A percentile compares a stretch with the other conserved stretches of the same genome.
These are phyloP conservation scores for Pyrenula massariospora DNA, from an alignment of 495 filamentous ascomycete genomes.

Conservation along the genomic window DNA sequence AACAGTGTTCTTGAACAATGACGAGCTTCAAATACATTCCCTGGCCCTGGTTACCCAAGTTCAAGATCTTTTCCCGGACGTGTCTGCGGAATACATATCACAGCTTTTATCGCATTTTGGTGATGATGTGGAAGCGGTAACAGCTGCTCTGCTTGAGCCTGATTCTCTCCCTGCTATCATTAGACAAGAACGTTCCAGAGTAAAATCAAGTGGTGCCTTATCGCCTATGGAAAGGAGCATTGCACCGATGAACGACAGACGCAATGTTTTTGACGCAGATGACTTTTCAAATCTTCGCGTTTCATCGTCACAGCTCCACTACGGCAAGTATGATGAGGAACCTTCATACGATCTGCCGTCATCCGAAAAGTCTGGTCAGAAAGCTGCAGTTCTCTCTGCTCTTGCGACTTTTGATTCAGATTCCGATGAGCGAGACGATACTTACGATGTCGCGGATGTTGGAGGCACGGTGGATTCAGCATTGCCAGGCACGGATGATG, in stretches of 20 bases:
- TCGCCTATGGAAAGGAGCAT: conserved; percentile 28
- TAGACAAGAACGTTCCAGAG: not conserved
- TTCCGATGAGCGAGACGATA: conserved; percentile 95
- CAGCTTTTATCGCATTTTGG: conserved; percentile 68
- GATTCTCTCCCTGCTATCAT: conserved; percentile 49
- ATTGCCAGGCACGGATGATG: conserved; percentile 22
- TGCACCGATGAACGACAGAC: conserved; percentile 31
- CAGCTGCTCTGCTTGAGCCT: conserved; percentile 68
- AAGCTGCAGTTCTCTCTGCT: conserved; percentile 83
- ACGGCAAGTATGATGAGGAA: conserved; percentile 53
- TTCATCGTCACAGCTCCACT: conserved; percentile 49
- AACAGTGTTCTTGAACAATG: conserved; percentile 28
- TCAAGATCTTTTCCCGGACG: conserved; percentile 84
- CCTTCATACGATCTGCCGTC: conserved; percentile 54
- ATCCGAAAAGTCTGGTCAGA: conserved; percentile 42
- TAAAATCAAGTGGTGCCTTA: not conserved
- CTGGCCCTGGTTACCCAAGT: conserved; percentile 77
- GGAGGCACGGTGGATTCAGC: conserved; percentile 69
- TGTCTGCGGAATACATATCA: conserved; percentile 73
- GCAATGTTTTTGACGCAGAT: conserved; percentile 70
- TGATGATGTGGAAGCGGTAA: conserved; percentile 67
- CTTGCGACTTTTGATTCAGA: conserved; percentile 86
- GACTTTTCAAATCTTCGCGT: conserved; percentile 64
- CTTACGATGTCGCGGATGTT: conserved; percentile 85
- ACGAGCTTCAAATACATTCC: conserved; percentile 62